phyloP scores from a whole-genome alignment of 345 rosid genomes.

The Chamaenerion angustifolium region DNA sequence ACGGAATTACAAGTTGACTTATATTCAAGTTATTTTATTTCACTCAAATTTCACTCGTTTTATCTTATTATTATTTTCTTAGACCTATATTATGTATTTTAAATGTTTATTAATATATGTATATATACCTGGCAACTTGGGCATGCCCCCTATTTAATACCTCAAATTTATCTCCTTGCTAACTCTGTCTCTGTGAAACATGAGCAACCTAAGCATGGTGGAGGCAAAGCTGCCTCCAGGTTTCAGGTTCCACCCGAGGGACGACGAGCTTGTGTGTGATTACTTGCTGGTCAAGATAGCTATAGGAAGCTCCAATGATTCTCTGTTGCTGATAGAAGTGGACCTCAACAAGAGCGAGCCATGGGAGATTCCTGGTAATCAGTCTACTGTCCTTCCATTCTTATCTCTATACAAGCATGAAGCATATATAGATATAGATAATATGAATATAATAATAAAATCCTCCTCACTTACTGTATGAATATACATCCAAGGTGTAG shows the following conservation, averaged over 20 bases:
- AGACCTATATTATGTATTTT: not conserved
- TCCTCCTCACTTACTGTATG: too few relatives aligned
- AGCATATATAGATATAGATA: not conserved
- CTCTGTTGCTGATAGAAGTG: slow-evolving; percentile 49
- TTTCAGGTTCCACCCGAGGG: slow-evolving; percentile 81
- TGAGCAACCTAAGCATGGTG: slow-evolving; percentile 54
- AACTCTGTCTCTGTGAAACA: slow-evolving; percentile 5
- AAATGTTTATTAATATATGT: not conserved
- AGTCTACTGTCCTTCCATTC: not conserved
- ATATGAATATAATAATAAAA: too few relatives aligned
- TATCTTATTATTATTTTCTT: not conserved
- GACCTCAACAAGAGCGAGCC: slow-evolving; percentile 95
- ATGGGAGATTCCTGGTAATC: slow-evolving; percentile 87
- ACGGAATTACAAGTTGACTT: slow-evolving; percentile 10
- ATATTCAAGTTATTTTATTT: not conserved
- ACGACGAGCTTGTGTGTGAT: slow-evolving; percentile 84
- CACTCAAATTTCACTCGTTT: not conserved
- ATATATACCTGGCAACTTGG: not conserved
- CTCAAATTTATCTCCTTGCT: not conserved
- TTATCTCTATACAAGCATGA: not conserved
- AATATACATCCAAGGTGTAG: too few relatives aligned
- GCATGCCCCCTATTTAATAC: slow-evolving; percentile 3
- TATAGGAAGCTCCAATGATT: slow-evolving; percentile 5
- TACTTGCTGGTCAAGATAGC: slow-evolving; percentile 52
- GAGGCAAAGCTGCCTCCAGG: slow-evolving; percentile 78